Base-by-base conservation (phyloP, 495 filamentous ascomycete genomes). In the Xylaria grammica region DNA sequence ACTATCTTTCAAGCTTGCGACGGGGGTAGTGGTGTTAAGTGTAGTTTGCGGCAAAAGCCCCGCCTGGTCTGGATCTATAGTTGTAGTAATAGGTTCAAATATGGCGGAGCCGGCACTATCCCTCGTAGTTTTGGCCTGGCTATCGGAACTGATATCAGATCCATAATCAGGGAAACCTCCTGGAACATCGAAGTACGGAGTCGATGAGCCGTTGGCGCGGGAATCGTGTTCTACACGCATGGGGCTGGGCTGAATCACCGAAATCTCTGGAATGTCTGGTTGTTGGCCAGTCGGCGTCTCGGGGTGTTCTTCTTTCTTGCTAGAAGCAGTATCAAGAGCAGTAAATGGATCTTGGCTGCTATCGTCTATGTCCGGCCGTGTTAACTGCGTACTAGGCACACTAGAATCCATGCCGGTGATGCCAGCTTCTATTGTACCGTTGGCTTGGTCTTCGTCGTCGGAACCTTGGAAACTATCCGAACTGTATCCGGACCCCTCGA, bases 401-500 rank as follows among this genome's bases (percentile, higher is more conserved):
- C 38, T 63, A 0, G 60, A 34, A n/a, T 29, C 22, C 5, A 46
- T 29, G 5, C 15, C 17, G 3, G 59, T 44, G 7, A 29, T n/a
- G 20, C 22, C 40, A 8, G 27, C n/a, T 30, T 2, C 38, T 2
- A 11, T 40, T 19, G 19, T 5, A 32, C 20, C 48, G 30, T 27
- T 26, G 11, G 4, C 62, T 32, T 67, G 17, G 22, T 66, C 69
- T 57, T 77, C 72, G 19, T 60, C 62, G 52, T 74, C 69, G 4
- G 71, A 70, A 40, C 64, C 63, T 19, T 26, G 50, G 4, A 60
- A 62, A 40, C 77, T 81, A 62, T 88, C 84, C 49, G 82, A 85
- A 32, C 76, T 69, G 69, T 86, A 85, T 10, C 83, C 80, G 68
- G 71, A 78, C n/a, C 86, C 85, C 71, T 91, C 87, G 0, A 88